Percentiles rank a stretch among this genome's conserved stretches.
Conservation (phyloP, 2,329 filamentous ascomycete species). For the Tolypocladium tundrense region DNA sequence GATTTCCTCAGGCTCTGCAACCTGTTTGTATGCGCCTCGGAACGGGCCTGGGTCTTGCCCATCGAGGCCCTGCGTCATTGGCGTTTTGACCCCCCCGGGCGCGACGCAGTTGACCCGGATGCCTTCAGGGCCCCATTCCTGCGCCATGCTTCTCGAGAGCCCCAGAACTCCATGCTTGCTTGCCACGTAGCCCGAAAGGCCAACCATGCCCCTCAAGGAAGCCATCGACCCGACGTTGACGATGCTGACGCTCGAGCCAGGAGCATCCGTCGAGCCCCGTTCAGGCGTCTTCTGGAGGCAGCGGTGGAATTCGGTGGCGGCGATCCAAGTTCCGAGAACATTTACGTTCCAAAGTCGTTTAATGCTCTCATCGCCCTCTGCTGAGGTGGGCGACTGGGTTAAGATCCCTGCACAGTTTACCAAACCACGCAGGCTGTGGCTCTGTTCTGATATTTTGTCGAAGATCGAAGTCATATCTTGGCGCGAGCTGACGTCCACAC, state of each 20-base stretch:
- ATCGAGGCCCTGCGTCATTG: conserved; percentile 18
- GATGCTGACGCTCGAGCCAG: not conserved
- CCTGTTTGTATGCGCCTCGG: not conserved
- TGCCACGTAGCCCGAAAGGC: not conserved
- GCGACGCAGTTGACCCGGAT: conserved; percentile 45
- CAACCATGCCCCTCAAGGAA: not conserved
- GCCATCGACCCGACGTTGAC: conserved; percentile 3
- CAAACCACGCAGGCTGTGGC: not conserved
- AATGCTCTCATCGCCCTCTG: not conserved
- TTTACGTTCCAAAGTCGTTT: conserved; percentile 1
- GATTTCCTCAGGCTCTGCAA: not conserved
- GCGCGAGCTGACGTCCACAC: not conserved
- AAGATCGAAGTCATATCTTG: not conserved
- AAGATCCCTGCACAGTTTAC: not conserved
- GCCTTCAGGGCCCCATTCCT: conserved; percentile 9
- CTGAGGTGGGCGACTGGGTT: not conserved
- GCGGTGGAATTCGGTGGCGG: conserved; percentile 1
- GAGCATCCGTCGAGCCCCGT: not conserved
- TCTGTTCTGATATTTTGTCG: not conserved
- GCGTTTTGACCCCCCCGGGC: conserved; percentile 49
- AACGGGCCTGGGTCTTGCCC: too few species aligned
- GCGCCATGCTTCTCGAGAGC: not conserved
- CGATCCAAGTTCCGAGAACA: conserved; percentile 1
- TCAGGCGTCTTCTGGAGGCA: not conserved
- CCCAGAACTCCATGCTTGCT: conserved; percentile 2